Evolutionary conservation across 1,284 basidiomycete species (phyloP).

Genomic region (Trametes sp.): DNA sequence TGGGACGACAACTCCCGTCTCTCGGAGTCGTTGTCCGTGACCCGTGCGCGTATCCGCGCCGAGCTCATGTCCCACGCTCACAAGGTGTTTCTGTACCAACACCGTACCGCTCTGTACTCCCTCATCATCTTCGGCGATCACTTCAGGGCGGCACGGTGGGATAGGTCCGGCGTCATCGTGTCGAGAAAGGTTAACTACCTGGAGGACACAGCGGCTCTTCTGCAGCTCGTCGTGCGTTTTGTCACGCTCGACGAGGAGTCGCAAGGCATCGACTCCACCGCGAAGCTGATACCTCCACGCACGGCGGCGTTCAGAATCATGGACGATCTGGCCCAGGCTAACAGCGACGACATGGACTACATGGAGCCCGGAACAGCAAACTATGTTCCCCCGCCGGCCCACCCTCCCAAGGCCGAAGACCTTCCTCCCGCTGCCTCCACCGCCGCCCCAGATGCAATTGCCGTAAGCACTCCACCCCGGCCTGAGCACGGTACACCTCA

Average conservation of each 20-base stretch:
- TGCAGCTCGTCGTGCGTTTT: conserved; percentile 26
- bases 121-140: conserved; percentile 3
- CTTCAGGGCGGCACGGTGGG: conserved; percentile 26
- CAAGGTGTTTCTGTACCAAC: conserved; percentile 6
- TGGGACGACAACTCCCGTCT: conserved; percentile 2
- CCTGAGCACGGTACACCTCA: too few species aligned
- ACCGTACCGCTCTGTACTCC: neutral
- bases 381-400: neutral
- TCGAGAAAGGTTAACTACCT: conserved; percentile 21
- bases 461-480: too few species aligned
- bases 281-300: neutral
- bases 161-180: conserved; percentile 28
- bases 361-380: neutral
- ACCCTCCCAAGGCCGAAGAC: neutral
- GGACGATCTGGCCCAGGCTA: neutral
- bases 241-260: neutral
- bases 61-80: conserved; percentile 4
- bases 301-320: conserved; percentile 14
- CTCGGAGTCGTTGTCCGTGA: neutral
- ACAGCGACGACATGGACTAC: neutral
- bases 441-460: neutral
- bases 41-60: neutral
- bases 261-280: conserved; percentile 25
- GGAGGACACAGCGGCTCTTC: conserved; percentile 14
- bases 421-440: neutral